A percentile compares a stretch with the other conserved stretches of the same genome.
These are phyloP conservation scores for Lentinula aciculospora DNA, from an alignment of 768 basidiomycete species.

Conservation along the genomic window DNA sequence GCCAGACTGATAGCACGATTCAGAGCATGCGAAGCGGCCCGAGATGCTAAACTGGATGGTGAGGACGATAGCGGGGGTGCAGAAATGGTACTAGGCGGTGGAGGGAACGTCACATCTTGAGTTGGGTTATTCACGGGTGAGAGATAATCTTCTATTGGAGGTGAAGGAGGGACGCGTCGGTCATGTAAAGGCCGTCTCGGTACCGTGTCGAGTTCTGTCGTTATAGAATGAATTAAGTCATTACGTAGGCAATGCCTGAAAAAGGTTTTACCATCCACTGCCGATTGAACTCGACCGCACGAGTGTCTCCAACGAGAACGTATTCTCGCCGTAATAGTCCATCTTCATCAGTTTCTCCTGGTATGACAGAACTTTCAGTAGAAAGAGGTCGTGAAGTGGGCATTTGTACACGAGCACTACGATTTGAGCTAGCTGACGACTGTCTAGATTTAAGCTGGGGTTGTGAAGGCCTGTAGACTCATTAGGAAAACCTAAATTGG, in stretches of 20 bases:
- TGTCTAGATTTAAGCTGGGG: not conserved
- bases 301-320: constrained; percentile 86
- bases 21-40: constrained; percentile 66
- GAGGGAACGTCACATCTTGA: constrained; percentile 60
- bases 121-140: constrained; percentile 15
- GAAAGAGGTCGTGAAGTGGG: constrained; percentile 26
- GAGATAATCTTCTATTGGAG: constrained; percentile 39
- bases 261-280: constrained; percentile 72
- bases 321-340: constrained; percentile 81
- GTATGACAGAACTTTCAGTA: constrained; percentile 63
- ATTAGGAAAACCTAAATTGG: not conserved
- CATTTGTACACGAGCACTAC: not conserved
- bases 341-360: constrained; percentile 82
- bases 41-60: constrained; percentile 53
- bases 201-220: constrained; percentile 56
- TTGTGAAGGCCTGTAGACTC: not conserved
- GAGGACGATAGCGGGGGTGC: constrained; percentile 60
- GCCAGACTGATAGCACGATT: constrained; percentile 77
- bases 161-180: constrained; percentile 41
- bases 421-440: constrained; percentile 4
- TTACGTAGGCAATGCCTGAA: not conserved
- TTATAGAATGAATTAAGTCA: not conserved
- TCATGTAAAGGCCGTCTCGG: constrained; percentile 58
- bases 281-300: constrained; percentile 89
- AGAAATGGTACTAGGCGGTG: constrained; percentile 48